A percentile compares a stretch with the other conserved stretches of the same genome.
Evolutionary conservation across 1,284 basidiomycete genomes (phyloP).

Genomic region (Malassezia arunalokei): DNA sequence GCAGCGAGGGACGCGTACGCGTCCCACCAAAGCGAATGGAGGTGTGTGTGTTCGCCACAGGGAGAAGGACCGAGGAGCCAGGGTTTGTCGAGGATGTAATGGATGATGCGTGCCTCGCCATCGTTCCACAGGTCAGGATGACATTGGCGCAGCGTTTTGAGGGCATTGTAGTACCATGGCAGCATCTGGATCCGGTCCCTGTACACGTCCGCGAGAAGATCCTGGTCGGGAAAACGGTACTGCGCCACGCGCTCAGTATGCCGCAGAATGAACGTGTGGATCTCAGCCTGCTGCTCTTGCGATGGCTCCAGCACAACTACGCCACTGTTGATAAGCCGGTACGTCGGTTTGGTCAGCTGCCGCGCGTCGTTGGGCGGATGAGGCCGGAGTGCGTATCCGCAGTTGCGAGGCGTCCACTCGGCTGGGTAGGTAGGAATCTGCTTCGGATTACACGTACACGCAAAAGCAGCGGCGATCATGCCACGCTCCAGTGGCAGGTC

Average conservation of each 20-base stretch:
- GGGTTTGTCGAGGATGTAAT: constrained; percentile 30
- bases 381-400: constrained; percentile 58
- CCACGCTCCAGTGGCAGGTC: constrained; percentile 49
- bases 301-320: constrained; percentile 70
- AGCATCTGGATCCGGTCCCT: constrained; percentile 53
- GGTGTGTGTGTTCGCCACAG: constrained; percentile 19
- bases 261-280: constrained; percentile 50
- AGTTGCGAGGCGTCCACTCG: constrained; percentile 84
- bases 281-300: not conserved
- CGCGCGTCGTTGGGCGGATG: constrained; percentile 48
- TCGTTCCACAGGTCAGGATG: constrained; percentile 66
- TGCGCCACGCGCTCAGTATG: constrained; percentile 56
- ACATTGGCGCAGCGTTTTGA: constrained; percentile 62
- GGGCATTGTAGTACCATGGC: constrained; percentile 71
- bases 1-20: constrained; percentile 12
- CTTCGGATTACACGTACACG: constrained; percentile 84
- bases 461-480: constrained; percentile 68
- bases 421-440: constrained; percentile 68
- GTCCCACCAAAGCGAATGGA: constrained; percentile 36
- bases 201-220: constrained; percentile 71
- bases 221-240: constrained; percentile 82
- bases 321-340: constrained; percentile 73
- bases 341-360: constrained; percentile 47
- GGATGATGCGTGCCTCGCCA: constrained; percentile 53
- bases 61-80: not conserved